Evolutionary conservation across 176 grass and related monocot species (phyloP).

Genomic region (Dactylis glomerata): DNA sequence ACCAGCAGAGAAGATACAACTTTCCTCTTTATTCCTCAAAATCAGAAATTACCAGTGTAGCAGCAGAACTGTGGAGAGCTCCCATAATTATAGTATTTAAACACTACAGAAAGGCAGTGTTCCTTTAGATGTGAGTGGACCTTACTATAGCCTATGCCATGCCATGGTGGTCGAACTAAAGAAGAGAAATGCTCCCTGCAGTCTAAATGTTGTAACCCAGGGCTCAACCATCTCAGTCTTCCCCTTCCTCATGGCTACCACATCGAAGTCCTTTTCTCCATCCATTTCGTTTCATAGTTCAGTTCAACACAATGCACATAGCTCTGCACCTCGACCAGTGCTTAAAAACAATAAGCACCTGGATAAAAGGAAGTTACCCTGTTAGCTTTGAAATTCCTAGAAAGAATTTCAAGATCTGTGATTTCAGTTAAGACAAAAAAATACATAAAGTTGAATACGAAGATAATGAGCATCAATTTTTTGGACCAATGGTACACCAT

Average conservation of each 20-base stretch:
- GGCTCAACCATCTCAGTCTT: background rate
- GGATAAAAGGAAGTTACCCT: background rate
- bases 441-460: background rate
- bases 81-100: background rate
- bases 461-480: background rate
- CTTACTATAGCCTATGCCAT: background rate
- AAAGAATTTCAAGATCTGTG: background rate
- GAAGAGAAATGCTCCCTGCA: background rate
- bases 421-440: background rate
- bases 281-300: slow-evolving; percentile 9
- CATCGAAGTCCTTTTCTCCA: slow-evolving; percentile 3
- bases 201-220: background rate
- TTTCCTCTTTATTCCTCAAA: background rate
- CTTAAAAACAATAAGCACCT: background rate
- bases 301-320: background rate
- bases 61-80: background rate
- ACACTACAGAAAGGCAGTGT: background rate
- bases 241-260: background rate
- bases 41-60: background rate
- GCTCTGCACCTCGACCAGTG: background rate
- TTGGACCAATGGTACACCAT: background rate
- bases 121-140: slow-evolving; percentile 20
- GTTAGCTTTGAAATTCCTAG: background rate
- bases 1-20: background rate
- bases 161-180: background rate